Base-by-base conservation (phyloP, 306 rosid species). In the Canavalia gladiata region DNA sequence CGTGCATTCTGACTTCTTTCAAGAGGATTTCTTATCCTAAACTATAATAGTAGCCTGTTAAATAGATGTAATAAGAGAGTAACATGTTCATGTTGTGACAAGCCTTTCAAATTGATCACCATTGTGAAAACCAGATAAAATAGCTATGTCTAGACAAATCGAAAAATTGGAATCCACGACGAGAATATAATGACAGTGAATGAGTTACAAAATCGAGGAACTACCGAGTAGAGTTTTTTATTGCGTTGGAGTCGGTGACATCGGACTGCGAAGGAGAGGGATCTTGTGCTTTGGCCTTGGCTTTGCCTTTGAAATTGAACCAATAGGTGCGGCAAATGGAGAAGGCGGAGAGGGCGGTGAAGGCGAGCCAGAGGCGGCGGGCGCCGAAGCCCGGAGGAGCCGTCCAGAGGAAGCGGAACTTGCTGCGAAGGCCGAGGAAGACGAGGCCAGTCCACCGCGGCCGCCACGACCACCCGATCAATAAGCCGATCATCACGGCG, bases 351-450 rank as follows among this genome's bases (percentile, higher is more conserved):
- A 96, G 86, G 0, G 99, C 99, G 62, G 98, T 90, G 84, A 96
- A 88, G 2, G 98, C 99, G 34, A 96, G 76, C 97, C 99, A 96
- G 64, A 96, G 89, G 0, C 99, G 90, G 7, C 97, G 94, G 18
- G 98, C 99, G 7, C 98, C 99, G 46, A 96, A 92, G 0, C 98
- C 99, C 7, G 97, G 99, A 45, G 98, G 99, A 70, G 92, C 97
- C 31, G 99, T 96, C 98, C 98, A 94, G 41, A 90, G 81, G 52
- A 85, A 89, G 2, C 98, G 91, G 74, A 92, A 78, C 87, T 94
- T 96, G 82, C 94, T 87, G n/a, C 99, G 97, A 2, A 96, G 87
- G 28, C 98, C 99, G 8, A 96, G 94, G 71, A 92, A 96, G 69
- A 96, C 68, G 7, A 96, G 84, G 2, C 98, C 98, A 0, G 99